Evolutionary conservation across 1,284 basidiomycete species (phyloP), one percentile per base, ranked within the genome.

Genomic region (Ceratobasidium sp.): DNA sequence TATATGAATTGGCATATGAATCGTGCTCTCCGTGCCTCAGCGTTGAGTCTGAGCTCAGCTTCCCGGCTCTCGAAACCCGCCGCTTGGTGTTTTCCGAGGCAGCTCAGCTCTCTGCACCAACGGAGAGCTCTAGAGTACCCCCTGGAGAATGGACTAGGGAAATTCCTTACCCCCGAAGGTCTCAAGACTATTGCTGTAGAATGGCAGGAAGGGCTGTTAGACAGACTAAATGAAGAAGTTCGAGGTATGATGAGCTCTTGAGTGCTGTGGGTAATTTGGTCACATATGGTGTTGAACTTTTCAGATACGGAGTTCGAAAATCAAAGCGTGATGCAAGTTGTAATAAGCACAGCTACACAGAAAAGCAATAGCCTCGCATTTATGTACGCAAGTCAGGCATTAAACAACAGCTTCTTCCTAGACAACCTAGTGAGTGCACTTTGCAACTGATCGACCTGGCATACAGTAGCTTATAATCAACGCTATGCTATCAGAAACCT

Each of bases 331-430:
- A 87, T 88, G 0, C 89, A 98, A 77, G 91, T 92, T 18, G 87
- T 96, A 46, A 87, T 94, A 44, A 85, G 87, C 63, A 87, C 92
- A 4, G 88, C 95, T 0, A 73, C 78, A 1, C 85, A 90, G 67
- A 87, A 88, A 49, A 84, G 86, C 44, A 83, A 88, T 74, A 86
- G 89, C 2, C 83, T 96, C 58, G 89, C 90, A 44, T 98, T 96
- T 84, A 98, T 95, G 83, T 95, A 96, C 79, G 95, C 96, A 1
- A 92, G 92, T 75, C 88, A 95, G 66, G 94, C 97, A 13, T 84
- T 98, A 76, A 99, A 99, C 84, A 98, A 98, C 81, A 91, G 90
- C 78, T 99, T 95, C 86, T 99, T 98, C 86, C 87, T 99, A 32
- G 88, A 92, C 77, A 86, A 86, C 72, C 84, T 99, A 55, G 94